A percentile compares a stretch with the other conserved stretches of the same genome.
Conservation (phyloP, 805 yeast genomes). For the Kuraishia capsulata region DNA sequence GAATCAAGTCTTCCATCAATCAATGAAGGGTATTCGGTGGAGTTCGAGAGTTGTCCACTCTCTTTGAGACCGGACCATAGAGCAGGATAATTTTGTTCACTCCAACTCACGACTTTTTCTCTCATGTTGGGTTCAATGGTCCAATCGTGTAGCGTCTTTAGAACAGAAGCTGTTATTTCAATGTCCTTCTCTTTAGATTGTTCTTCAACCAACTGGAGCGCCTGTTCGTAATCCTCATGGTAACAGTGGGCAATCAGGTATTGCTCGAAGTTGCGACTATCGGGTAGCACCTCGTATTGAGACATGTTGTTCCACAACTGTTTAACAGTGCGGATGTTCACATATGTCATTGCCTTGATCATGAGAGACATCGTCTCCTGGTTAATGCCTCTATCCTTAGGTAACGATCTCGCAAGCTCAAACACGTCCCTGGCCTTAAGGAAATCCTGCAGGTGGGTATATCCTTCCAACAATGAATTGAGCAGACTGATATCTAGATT, state of each 20-base stretch:
- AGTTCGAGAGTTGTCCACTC: conserved; percentile 19
- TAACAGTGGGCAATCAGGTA: conserved; percentile 64
- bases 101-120: conserved; percentile 28
- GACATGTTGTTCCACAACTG: conserved; percentile 55
- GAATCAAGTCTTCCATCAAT: conserved; percentile 9
- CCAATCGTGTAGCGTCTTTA: conserved; percentile 39
- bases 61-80: conserved; percentile 28
- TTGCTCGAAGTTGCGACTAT: conserved; percentile 43
- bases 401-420: conserved; percentile 45
- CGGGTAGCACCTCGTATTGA: conserved; percentile 41
- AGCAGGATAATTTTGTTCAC: conserved; percentile 19
- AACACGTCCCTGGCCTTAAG: conserved; percentile 51
- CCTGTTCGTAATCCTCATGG: conserved; percentile 49
- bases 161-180: conserved; percentile 28
- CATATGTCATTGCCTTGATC: conserved; percentile 52
- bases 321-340: conserved; percentile 43
- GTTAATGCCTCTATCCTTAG: conserved; percentile 43
- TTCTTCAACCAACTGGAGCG: conserved; percentile 38
- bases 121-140: conserved; percentile 28
- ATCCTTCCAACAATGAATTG: conserved; percentile 58
- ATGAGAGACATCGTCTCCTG: conserved; percentile 58
- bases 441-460: conserved; percentile 46
- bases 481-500: conserved; percentile 48
- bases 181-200: conserved; percentile 35
- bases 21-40: conserved; percentile 22